Percentiles rank a stretch among this genome's conserved stretches.
Evolutionary conservation across 495 filamentous ascomycete species (phyloP).

Genomic region (Annulohypoxylon maeteangense): DNA sequence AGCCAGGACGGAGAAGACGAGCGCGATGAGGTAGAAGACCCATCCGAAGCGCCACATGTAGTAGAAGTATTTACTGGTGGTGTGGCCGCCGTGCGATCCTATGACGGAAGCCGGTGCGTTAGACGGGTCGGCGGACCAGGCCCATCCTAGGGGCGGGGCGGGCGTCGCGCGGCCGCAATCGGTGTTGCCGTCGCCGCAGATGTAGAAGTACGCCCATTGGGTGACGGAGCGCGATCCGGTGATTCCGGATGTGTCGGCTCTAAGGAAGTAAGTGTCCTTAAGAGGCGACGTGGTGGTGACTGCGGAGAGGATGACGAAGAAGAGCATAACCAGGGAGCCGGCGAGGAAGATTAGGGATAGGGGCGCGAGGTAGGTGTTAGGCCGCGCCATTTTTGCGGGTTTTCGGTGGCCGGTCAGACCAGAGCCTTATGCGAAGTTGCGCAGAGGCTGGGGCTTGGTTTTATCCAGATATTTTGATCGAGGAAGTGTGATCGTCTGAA

Average conservation of each 20-base stretch:
- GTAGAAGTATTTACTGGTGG: constrained; percentile 61
- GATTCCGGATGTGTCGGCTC: constrained; percentile 76
- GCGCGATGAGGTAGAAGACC: constrained; percentile 78
- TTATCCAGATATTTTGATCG: neutral
- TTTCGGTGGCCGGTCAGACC: constrained; percentile 13
- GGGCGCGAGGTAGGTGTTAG: constrained; percentile 51
- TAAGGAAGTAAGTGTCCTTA: constrained; percentile 82
- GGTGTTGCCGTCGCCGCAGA: constrained; percentile 63
- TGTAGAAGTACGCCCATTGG: constrained; percentile 89
- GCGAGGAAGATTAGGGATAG: constrained; percentile 79
- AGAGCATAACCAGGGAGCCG: constrained; percentile 77
- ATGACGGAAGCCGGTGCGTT: constrained; percentile 55
- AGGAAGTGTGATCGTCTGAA: neutral
- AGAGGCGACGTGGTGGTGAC: constrained; percentile 68
- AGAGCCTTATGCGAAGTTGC: neutral
- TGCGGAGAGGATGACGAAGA: constrained; percentile 83
- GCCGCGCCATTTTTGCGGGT: constrained; percentile 32
- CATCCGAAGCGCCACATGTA: constrained; percentile 72
- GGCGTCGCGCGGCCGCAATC: constrained; percentile 59
- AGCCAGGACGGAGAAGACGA: constrained; percentile 68
- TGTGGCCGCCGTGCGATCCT: constrained; percentile 57
- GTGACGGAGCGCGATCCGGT: constrained; percentile 69
- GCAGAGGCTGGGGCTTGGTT: neutral
- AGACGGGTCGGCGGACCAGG: constrained; percentile 55
- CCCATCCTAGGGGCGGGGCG: constrained; percentile 60